Evolutionary conservation across 2,329 filamentous ascomycete species (phyloP).

Genomic region (Colletotrichum endophyticum): DNA sequence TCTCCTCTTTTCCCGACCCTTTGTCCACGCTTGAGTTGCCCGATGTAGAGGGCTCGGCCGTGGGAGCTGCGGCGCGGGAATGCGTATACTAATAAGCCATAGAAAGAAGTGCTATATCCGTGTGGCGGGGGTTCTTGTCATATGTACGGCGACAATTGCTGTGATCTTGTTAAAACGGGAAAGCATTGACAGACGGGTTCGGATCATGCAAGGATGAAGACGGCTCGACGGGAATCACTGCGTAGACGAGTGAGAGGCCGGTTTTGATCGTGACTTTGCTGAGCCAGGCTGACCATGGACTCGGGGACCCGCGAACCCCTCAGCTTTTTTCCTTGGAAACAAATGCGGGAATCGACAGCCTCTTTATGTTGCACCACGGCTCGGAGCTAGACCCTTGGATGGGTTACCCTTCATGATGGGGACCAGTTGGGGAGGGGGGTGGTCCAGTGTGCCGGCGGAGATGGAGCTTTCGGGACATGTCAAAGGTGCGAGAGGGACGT

Average conservation of each 20-base stretch:
- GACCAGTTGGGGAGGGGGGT: background rate
- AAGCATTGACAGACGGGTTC: background rate
- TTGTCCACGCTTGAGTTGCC: background rate
- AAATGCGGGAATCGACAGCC: background rate
- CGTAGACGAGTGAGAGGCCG: background rate
- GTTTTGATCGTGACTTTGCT: background rate
- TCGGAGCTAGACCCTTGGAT: background rate
- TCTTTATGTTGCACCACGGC: background rate
- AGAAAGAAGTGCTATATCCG: background rate
- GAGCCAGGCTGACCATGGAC: background rate
- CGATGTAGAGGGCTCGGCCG: background rate
- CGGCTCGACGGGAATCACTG: background rate
- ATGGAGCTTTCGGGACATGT: background rate
- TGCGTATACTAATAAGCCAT: background rate
- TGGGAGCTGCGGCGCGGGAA: background rate
- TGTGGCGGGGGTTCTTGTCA: background rate
- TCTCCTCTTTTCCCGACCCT: background rate
- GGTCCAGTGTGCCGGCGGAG: background rate
- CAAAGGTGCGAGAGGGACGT: background rate
- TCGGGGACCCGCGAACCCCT: background rate
- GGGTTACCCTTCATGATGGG: background rate
- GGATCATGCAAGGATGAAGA: background rate
- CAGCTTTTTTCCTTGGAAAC: background rate
- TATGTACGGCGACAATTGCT: background rate
- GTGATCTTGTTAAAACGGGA: background rate